phyloP scores from a whole-genome alignment of 164 flowering plant genomes.

The Berberis thunbergii region DNA sequence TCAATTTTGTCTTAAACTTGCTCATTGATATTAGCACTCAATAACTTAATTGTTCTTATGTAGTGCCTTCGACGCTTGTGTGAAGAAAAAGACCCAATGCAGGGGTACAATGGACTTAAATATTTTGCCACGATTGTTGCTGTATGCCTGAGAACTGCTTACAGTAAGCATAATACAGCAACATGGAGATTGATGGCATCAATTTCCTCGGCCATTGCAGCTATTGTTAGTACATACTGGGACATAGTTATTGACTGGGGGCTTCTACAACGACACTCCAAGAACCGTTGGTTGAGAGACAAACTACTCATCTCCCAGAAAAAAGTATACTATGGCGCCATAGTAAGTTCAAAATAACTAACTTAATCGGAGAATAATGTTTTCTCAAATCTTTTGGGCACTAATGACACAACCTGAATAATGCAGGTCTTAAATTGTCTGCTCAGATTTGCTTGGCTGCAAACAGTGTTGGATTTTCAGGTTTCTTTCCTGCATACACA shows the following conservation, averaged over 20 bases:
- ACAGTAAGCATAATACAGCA: slow-evolving; percentile 20
- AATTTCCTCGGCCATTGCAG: slow-evolving; percentile 44
- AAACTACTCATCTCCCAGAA: slow-evolving; percentile 40
- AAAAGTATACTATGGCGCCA: slow-evolving; percentile 48
- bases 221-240: slow-evolving; percentile 36
- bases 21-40: neutral
- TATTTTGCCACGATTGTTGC: slow-evolving; percentile 1
- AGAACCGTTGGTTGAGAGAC: slow-evolving; percentile 11
- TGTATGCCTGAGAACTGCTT: slow-evolving; percentile 25
- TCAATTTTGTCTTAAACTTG: neutral
- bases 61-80: slow-evolving; percentile 63
- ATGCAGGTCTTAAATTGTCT: slow-evolving; percentile 21
- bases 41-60: slow-evolving; percentile 3
- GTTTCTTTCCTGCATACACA: slow-evolving; percentile 26
- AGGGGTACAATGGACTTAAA: slow-evolving; percentile 18
- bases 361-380: neutral
- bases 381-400: neutral
- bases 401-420: neutral
- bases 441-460: slow-evolving; percentile 18
- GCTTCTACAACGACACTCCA: slow-evolving; percentile 44
- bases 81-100: slow-evolving; percentile 54
- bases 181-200: slow-evolving; percentile 47
- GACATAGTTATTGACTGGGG: slow-evolving; percentile 49
- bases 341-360: slow-evolving; percentile 23
- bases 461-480: slow-evolving; percentile 34